Percentiles rank a stretch among this genome's conserved stretches.
Evolutionary conservation across 2,329 filamentous ascomycete species (phyloP).

Genomic region (Paracoccidioides lutzii): DNA sequence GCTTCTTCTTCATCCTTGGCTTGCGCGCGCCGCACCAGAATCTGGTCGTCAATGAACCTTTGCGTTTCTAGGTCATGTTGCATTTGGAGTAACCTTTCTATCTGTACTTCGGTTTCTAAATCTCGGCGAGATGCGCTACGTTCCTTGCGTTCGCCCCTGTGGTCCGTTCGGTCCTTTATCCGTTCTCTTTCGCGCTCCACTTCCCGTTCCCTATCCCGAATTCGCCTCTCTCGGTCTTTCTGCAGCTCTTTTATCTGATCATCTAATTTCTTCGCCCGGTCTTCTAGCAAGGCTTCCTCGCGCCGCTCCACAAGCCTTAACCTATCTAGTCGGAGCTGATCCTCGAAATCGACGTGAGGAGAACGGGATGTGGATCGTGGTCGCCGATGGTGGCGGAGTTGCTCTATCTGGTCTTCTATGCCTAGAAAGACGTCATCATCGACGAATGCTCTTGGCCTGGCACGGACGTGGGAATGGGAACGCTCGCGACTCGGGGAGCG

Average conservation of each 20-base stretch:
- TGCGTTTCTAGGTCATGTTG: slow-evolving; percentile 17
- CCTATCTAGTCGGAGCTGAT: neutral
- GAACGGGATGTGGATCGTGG: neutral
- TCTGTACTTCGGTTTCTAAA: slow-evolving; percentile 21
- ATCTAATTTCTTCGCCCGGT: neutral
- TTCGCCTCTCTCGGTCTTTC: slow-evolving; percentile 31
- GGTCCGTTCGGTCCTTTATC: neutral
- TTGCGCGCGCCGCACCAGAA: slow-evolving; percentile 4
- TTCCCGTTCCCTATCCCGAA: slow-evolving; percentile 31
- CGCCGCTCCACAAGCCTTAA: neutral
- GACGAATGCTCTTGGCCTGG: neutral
- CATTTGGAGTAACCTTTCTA: slow-evolving; percentile 21
- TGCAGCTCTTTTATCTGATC: slow-evolving; percentile 15
- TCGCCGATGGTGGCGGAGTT: neutral
- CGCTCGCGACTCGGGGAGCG: slow-evolving; percentile 1
- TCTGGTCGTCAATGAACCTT: slow-evolving; percentile 13
- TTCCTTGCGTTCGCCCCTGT: neutral
- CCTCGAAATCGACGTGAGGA: neutral
- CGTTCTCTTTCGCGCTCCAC: slow-evolving; percentile 14
- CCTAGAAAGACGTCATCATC: slow-evolving; percentile 17
- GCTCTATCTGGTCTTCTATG: slow-evolving; percentile 11
- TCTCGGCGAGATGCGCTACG: slow-evolving; percentile 7
- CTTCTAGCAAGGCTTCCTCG: neutral
- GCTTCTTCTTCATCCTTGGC: slow-evolving; percentile 16
- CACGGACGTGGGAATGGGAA: neutral